phyloP scores from a whole-genome alignment of 257 asterid species.

The Paraleonurus japonicus region DNA sequence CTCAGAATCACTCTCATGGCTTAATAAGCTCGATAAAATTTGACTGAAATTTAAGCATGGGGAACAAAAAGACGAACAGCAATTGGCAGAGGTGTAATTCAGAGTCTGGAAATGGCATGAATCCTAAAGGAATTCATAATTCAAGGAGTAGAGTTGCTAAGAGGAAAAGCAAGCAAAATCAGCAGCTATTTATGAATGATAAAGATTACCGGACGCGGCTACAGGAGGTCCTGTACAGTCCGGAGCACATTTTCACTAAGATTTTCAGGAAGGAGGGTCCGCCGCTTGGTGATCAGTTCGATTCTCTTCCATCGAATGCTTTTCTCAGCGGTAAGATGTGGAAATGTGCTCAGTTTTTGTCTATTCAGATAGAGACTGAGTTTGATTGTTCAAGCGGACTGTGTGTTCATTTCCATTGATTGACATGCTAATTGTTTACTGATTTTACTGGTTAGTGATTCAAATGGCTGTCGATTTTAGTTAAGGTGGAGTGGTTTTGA shows the following conservation, averaged over 20 bases:
- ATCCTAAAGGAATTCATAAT: conserved; percentile 27
- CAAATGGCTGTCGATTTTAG: not conserved
- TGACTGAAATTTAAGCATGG: conserved; percentile 36
- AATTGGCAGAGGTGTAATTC: conserved; percentile 24
- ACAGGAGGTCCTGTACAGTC: conserved; percentile 69
- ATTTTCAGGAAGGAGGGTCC: conserved; percentile 93
- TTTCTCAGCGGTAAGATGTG: conserved; percentile 33
- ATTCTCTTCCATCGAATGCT: conserved; percentile 62
- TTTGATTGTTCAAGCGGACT: conserved; percentile 15
- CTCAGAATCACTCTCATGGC: conserved; percentile 28
- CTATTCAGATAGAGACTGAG: not conserved
- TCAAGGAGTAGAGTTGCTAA: conserved; percentile 25
- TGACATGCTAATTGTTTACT: not conserved
- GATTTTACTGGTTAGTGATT: not conserved
- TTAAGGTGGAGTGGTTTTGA: not conserved
- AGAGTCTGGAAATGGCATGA: conserved; percentile 28
- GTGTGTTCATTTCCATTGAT: not conserved
- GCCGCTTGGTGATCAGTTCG: conserved; percentile 69
- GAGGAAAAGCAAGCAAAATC: conserved; percentile 39
- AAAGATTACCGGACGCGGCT: conserved; percentile 56
- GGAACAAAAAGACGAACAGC: conserved; percentile 32
- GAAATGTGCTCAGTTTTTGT: not conserved
- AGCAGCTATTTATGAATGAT: conserved; percentile 50
- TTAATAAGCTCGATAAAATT: conserved; percentile 25
- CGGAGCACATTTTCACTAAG: conserved; percentile 63